Conservation (phyloP, 495 filamentous ascomycete genomes). For the Xylaria acuta region DNA sequence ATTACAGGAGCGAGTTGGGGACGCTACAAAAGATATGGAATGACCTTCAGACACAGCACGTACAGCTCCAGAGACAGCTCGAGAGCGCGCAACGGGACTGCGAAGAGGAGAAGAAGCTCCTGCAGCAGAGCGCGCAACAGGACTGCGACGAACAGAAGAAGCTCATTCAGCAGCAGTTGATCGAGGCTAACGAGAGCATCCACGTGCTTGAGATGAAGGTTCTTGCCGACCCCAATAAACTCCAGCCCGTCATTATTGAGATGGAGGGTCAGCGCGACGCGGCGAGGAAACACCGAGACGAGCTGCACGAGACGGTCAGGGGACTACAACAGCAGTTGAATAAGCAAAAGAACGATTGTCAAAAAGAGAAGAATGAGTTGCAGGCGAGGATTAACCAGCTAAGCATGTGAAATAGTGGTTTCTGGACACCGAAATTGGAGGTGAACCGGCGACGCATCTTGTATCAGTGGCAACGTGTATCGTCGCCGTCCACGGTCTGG, state of each 20-base stretch:
- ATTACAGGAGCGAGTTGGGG: background rate
- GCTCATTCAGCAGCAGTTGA: constrained; percentile 27
- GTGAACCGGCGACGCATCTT: background rate
- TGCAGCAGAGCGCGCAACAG: constrained; percentile 18
- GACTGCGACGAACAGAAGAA: constrained; percentile 29
- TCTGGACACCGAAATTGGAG: background rate
- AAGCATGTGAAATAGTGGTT: background rate
- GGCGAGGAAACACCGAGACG: constrained; percentile 30
- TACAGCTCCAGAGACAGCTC: constrained; percentile 24
- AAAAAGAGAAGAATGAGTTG: background rate
- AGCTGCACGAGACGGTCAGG: constrained; percentile 24
- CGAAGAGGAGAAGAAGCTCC: constrained; percentile 29
- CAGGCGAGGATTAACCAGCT: background rate
- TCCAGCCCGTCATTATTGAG: constrained; percentile 31
- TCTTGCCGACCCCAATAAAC: constrained; percentile 31
- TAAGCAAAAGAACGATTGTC: background rate
- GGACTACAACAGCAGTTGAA: constrained; percentile 12
- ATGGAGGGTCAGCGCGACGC: constrained; percentile 31
- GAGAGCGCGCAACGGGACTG: constrained; percentile 12
- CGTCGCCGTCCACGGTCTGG: background rate
- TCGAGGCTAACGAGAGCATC: constrained; percentile 20
- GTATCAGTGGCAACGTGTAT: constrained; percentile 3
- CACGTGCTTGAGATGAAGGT: constrained; percentile 25
- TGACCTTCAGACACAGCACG: constrained; percentile 14
- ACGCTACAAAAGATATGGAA: constrained; percentile 14